phyloP scores from a whole-genome alignment of 2,329 filamentous ascomycete species.

The Thermomyces lanuginosus region DNA sequence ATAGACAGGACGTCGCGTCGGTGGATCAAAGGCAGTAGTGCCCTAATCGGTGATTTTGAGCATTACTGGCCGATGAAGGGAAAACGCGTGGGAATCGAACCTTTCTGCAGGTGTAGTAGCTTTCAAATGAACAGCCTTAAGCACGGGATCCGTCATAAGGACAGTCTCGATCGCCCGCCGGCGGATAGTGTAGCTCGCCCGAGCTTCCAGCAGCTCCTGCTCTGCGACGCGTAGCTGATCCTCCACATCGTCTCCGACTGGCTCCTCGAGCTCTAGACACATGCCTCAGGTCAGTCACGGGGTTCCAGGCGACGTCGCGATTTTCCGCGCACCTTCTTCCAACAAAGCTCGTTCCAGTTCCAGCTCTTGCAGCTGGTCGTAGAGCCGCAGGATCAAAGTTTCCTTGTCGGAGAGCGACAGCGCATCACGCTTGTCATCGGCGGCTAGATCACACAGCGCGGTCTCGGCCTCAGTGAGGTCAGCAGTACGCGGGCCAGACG shows the following conservation, averaged over 20 bases:
- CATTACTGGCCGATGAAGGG: slow-evolving; percentile 2
- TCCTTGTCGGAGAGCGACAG: slow-evolving; percentile 51
- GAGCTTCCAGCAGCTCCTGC: slow-evolving; percentile 51
- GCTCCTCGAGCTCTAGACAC: slow-evolving; percentile 17
- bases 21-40: slow-evolving; percentile 49
- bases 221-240: slow-evolving; percentile 39
- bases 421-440: slow-evolving; percentile 29
- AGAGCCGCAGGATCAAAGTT: slow-evolving; percentile 48
- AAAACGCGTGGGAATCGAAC: slow-evolving; percentile 27
- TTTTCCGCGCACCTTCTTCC: slow-evolving; percentile 22
- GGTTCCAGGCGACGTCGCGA: background rate
- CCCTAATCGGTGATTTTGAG: slow-evolving; percentile 27
- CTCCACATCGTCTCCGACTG: slow-evolving; percentile 36
- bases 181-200: slow-evolving; percentile 51
- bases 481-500: slow-evolving; percentile 18
- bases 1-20: slow-evolving; percentile 52
- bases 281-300: slow-evolving; percentile 4
- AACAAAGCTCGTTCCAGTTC: slow-evolving; percentile 56
- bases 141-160: slow-evolving; percentile 54
- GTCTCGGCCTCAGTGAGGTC: slow-evolving; percentile 13
- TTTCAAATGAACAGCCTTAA: slow-evolving; percentile 60
- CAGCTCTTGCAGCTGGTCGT: slow-evolving; percentile 55
- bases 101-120: slow-evolving; percentile 50
- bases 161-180: slow-evolving; percentile 53
- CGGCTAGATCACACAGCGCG: slow-evolving; percentile 25